phyloP scores from a whole-genome alignment of 2,329 filamentous ascomycete genomes.

The Xylariaceae sp. region DNA sequence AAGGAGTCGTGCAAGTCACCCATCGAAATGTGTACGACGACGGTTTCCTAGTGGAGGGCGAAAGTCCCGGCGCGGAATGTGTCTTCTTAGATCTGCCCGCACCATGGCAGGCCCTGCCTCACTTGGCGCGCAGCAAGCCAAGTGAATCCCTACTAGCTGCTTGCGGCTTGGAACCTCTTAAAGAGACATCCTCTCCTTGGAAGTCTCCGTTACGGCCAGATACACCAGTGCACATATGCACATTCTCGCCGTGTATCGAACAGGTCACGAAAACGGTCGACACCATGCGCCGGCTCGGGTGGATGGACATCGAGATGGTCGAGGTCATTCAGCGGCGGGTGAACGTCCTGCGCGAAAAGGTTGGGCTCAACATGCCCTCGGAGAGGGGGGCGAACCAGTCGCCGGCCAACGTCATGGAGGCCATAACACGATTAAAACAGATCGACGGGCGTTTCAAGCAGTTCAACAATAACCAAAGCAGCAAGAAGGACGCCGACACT shows the following conservation, averaged over 20 bases:
- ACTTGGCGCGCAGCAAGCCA: slow-evolving; percentile 58
- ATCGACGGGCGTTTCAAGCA: slow-evolving; percentile 65
- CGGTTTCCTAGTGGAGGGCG: slow-evolving; percentile 60
- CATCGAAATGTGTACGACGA: slow-evolving; percentile 74
- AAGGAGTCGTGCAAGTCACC: slow-evolving; percentile 62
- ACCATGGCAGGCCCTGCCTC: slow-evolving; percentile 72
- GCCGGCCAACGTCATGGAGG: slow-evolving; percentile 72
- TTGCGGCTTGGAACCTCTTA: slow-evolving; percentile 16
- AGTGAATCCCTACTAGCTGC: slow-evolving; percentile 23
- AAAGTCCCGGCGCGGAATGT: slow-evolving; percentile 60
- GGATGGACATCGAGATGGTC: slow-evolving; percentile 91
- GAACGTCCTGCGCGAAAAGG: slow-evolving; percentile 74
- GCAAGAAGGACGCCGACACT: slow-evolving; percentile 26
- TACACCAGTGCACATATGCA: slow-evolving; percentile 75
- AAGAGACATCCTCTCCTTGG: slow-evolving; percentile 33
- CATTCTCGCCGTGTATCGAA: slow-evolving; percentile 95
- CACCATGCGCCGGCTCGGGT: slow-evolving; percentile 71
- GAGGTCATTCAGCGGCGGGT: slow-evolving; percentile 77
- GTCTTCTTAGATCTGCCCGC: slow-evolving; percentile 78
- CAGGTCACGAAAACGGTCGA: slow-evolving; percentile 86
- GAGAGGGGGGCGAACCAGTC: slow-evolving; percentile 68
- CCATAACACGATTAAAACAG: slow-evolving; percentile 64
- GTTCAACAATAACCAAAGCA: slow-evolving; percentile 51
- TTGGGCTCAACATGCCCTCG: slow-evolving; percentile 59
- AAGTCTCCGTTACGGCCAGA: slow-evolving; percentile 63